Base-by-base conservation (phyloP, 352 stramenopile species). In the Blastocystis hominis region DNA sequence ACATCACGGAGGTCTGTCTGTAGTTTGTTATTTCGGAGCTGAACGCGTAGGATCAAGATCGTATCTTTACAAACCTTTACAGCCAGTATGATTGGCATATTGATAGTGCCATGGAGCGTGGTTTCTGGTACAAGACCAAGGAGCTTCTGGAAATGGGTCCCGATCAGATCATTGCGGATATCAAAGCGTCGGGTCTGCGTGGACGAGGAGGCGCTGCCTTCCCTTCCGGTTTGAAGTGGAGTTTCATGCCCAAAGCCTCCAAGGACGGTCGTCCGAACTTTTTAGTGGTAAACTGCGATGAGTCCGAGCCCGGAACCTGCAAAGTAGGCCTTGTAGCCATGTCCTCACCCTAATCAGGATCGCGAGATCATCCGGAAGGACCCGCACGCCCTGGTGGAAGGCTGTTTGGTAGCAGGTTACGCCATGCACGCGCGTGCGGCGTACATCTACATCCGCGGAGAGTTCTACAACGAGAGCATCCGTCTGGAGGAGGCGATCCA, bases 331-430 rank as follows among this genome's bases (percentile, higher is more conserved):
- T 20, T 9, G 50, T n/a, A n/a, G n/a, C n/a, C n/a, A n/a, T n/a
- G n/a, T n/a, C n/a, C n/a, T n/a, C n/a, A n/a, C 44, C 36, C 54
- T 91, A 20, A n/a, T 20, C 10, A 70, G 92, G 97, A 99, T 91
- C 94, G 97, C 59, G 97, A 99, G 92, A 99, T 99, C 90, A 99
- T 99, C 95, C 94, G 97, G 77, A 99, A 99, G 91, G 97, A 99
- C 90, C 97, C 97, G 56, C 97, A 99, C 92, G 98, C 98, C 91
- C 92, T 99, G 59, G 93, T 99, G 20, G 97, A 99, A 89, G 97
- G 97, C 56, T 98, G 95, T 88, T 91, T 99, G 24, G 88, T 99
- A 53, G 95, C 97, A 0, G 97, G 97, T 24, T 99, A 97, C 90
- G 97, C 96, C 44, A 99, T 99, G 97, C 93, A 96, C 47, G 97